Evolutionary conservation across 2,329 filamentous ascomycete species (phyloP).

Genomic region (Botryotinia narcissicola): DNA sequence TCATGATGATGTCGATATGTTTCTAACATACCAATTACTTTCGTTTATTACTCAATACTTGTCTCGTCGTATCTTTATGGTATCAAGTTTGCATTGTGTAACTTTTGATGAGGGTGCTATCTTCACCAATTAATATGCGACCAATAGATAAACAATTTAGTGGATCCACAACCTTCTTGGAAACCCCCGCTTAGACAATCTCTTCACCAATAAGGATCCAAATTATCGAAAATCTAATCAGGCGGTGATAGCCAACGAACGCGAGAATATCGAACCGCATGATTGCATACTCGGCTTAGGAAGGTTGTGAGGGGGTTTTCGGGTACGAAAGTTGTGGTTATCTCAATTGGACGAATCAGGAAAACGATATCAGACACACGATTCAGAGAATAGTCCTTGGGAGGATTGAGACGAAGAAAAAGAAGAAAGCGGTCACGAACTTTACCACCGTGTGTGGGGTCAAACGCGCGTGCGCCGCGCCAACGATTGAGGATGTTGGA

Average conservation of each 20-base stretch:
- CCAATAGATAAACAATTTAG: constrained; percentile 18
- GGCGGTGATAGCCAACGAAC: constrained; percentile 12
- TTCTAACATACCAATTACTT: background rate
- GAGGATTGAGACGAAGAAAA: background rate
- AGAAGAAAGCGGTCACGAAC: constrained; percentile 9
- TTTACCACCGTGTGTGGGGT: constrained; percentile 5
- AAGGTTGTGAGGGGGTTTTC: constrained; percentile 1
- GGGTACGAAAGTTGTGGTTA: background rate
- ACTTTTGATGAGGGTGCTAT: constrained; percentile 5
- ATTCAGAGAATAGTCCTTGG: background rate
- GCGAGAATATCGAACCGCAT: background rate
- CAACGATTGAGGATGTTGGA: constrained; percentile 4
- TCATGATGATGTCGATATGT: background rate
- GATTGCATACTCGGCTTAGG: background rate
- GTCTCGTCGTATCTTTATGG: background rate
- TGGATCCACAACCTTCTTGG: constrained; percentile 12
- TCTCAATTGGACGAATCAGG: background rate
- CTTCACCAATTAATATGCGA: constrained; percentile 1
- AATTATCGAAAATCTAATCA: background rate
- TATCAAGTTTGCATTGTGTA: background rate
- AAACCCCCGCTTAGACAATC: constrained; percentile 5
- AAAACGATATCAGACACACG: background rate
- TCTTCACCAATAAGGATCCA: constrained; percentile 6
- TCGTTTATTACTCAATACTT: background rate
- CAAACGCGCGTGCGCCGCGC: constrained; percentile 14